Base-by-base conservation (phyloP, 371 early-diverging fungal species). In the Funneliformis caledonium region DNA sequence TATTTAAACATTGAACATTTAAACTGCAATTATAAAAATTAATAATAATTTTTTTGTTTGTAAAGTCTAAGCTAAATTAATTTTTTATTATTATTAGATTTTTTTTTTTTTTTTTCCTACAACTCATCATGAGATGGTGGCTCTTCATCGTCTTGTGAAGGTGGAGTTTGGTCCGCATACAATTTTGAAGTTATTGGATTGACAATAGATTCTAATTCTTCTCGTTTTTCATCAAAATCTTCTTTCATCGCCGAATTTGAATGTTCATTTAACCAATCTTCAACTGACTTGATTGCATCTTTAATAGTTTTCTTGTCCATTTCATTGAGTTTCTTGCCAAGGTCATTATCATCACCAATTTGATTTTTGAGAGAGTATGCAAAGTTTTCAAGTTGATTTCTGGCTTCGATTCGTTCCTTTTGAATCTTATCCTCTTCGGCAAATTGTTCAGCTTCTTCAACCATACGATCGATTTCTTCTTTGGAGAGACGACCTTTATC, bases 401-500 rank as follows among this genome's bases (percentile, higher is more conserved):
- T 93, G 86, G 97, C 91, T 77, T 90, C 84, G 86, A 96, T 91
- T 84, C 96, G 94, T 81, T 92, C 94, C 81, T 95, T 94, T 78
- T 94, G 95, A 45, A 88, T 94, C 87, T 96, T 95, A 89, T 98
- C 98, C 88, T 97, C 97, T 81, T 93, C 95, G 91, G 95, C 94
- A 93, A 93, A 97, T 91, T 96, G 95, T 89, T 97, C 97, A 82
- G 98, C 99, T 81, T 99, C 98, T 83, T 88, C 81, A 68, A 99
- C 94, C 96, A 98, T 96, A 86, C 96, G 95, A 86, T 98, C 96
- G 83, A 99, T 97, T 79, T 99, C 98, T 84, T 94, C 96, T 93
- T 97, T 95, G 84, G 97, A 93, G 72, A 99, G 93, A 85, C 99
- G 97, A 80, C 98, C 97, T 90, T 97, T 97, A 92, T 97, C 97